These are phyloP conservation scores for Corinectria fuckeliana DNA, from an alignment of 2,329 filamentous ascomycete species.

Conservation along the genomic window DNA sequence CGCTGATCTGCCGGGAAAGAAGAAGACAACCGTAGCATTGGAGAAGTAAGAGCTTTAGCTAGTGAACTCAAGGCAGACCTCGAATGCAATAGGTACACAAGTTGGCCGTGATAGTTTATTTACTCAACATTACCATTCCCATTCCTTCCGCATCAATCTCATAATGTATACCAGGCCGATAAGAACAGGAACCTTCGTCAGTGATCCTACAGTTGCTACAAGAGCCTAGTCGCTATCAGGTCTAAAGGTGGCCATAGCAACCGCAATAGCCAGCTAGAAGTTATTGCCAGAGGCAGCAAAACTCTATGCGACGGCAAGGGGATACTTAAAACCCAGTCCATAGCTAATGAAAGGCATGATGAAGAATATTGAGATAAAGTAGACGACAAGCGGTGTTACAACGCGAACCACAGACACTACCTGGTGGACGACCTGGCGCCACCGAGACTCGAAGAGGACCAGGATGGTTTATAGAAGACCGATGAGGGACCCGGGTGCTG, in stretches of 20 bases:
- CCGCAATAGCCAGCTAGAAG: conserved; percentile 89
- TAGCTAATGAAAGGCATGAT: conserved; percentile 67
- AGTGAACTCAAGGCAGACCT: no score
- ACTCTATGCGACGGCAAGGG: conserved; percentile 75
- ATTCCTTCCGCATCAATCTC: conserved; percentile 61
- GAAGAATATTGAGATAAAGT: conserved; percentile 79
- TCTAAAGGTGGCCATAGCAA: conserved; percentile 82
- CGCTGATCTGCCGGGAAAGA: neutral
- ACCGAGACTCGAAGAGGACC: conserved; percentile 84
- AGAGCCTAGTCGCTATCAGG: conserved; percentile 79
- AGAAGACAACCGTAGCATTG: no score
- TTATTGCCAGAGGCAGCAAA: conserved; percentile 94
- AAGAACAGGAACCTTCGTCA: conserved; percentile 87
- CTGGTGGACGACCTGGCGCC: conserved; percentile 77
- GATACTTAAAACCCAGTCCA: conserved; percentile 74
- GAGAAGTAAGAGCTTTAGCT: no score
- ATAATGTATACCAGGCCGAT: conserved; percentile 78
- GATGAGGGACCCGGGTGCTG: conserved; percentile 77
- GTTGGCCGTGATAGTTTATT: no score
- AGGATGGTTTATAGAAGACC: conserved; percentile 88
- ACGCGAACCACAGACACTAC: conserved; percentile 84
- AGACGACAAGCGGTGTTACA: conserved; percentile 79
- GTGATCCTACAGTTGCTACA: conserved; percentile 80
- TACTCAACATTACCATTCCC: conserved; percentile 54
- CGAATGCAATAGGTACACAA: no score